Evolutionary conservation across 73 alveolate species (phyloP).

Genomic region (Symbiodinium natans): DNA sequence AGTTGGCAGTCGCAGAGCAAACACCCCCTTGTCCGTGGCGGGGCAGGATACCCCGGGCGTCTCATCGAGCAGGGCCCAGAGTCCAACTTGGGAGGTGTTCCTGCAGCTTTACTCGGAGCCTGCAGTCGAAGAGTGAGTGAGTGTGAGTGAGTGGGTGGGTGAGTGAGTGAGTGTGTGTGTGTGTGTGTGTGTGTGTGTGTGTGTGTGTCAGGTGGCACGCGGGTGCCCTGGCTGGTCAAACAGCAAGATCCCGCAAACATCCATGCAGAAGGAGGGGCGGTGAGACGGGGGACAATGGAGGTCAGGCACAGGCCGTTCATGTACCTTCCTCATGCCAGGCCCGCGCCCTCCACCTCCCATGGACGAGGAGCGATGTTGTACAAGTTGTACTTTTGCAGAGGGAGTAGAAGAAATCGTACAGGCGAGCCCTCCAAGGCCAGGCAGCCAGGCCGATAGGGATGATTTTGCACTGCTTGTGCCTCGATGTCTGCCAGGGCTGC

Average conservation of each 20-base stretch:
- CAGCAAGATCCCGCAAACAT: conserved; percentile 13
- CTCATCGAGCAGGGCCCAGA: neutral
- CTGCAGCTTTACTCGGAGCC: too few relatives aligned
- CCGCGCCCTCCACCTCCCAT: neutral
- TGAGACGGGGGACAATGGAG: neutral
- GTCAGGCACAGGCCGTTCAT: neutral
- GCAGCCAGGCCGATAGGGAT: too few relatives aligned
- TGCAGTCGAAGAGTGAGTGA: neutral
- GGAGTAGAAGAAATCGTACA: too few relatives aligned
- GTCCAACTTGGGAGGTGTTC: neutral
- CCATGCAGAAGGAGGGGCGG: neutral
- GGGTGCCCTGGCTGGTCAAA: conserved; percentile 8
- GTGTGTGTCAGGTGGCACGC: neutral
- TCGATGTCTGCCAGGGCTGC: too few relatives aligned
- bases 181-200: neutral
- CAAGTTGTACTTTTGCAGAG: too few relatives aligned
- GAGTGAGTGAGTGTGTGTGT: neutral
- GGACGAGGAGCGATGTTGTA: neutral
- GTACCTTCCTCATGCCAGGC: too few relatives aligned
- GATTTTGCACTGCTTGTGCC: too few relatives aligned
- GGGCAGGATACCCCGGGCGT: neutral
- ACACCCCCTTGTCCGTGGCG: too few relatives aligned
- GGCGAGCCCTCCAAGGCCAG: too few relatives aligned
- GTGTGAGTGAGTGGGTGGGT: too few relatives aligned
- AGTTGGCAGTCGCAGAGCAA: too few relatives aligned